These are phyloP conservation scores for Arthrobotrys entomopaga DNA, from an alignment of 2,329 filamentous ascomycete genomes.

Conservation along the genomic window DNA sequence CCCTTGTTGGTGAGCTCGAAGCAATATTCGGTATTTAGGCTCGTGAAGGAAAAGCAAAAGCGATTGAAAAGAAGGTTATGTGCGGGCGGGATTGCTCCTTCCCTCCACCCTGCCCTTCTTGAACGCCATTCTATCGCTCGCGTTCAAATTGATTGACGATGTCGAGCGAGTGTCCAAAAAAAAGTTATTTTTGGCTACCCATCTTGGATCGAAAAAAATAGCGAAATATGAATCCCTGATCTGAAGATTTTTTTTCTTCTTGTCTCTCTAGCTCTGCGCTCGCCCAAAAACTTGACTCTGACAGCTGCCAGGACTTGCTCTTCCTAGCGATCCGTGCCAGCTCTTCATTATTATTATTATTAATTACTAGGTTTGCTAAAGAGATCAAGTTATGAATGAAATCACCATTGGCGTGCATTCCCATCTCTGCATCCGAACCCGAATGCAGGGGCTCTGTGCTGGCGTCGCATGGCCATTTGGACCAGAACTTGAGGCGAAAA, in stretches of 20 bases:
- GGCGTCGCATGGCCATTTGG: slow-evolving; percentile 38
- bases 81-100: slow-evolving; percentile 54
- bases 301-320: slow-evolving; percentile 11
- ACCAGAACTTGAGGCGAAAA: slow-evolving; percentile 3
- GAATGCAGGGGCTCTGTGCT: slow-evolving; percentile 41
- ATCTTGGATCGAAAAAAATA: slow-evolving; percentile 38
- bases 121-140: slow-evolving; percentile 53
- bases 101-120: slow-evolving; percentile 34
- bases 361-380: slow-evolving; percentile 2
- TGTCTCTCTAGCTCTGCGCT: slow-evolving; percentile 21
- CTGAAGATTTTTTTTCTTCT: slow-evolving; percentile 32
- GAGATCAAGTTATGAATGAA: slow-evolving; percentile 15
- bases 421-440: slow-evolving; percentile 37
- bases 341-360: too few species aligned
- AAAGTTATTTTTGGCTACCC: slow-evolving; percentile 54
- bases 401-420: slow-evolving; percentile 37
- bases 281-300: slow-evolving; percentile 21
- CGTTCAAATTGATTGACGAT: slow-evolving; percentile 40
- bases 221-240: slow-evolving; percentile 45
- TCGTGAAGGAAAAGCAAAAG: slow-evolving; percentile 49
- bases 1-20: slow-evolving; percentile 50
- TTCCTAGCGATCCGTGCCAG: neutral
- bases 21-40: slow-evolving; percentile 40
- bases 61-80: slow-evolving; percentile 52
- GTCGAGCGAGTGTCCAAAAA: slow-evolving; percentile 24